Evolutionary conservation across 2,329 filamentous ascomycete genomes (phyloP), one percentile per base, ranked within the genome.

Genomic region (Aureobasidium sp.): DNA sequence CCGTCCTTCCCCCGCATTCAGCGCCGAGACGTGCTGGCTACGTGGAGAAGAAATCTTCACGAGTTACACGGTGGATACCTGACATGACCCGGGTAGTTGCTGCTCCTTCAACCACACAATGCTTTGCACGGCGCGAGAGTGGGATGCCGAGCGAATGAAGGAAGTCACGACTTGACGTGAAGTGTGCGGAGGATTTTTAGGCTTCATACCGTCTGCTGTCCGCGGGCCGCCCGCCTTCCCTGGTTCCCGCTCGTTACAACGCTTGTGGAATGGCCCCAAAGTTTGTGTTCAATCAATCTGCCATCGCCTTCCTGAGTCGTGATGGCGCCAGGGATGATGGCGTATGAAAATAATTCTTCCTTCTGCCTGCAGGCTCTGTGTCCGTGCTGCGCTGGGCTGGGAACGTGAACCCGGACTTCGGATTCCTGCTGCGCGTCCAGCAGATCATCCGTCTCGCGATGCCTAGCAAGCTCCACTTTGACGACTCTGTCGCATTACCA

Each of bases 191-290:
- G 48, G 21, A 51, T 32, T 41, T 51, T 51, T 51, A 51, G 35
- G 48, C 48, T 51, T 51, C 37, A 19, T 34, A 41, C 48, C 48
- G 48, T 51, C 48, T 50, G 29, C 45, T 35, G 32, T 39, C 45
- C 45, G 45, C 45, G 29, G 45, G 45, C 48, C 48, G 35, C 14
- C 27, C 48, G 48, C 48, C 24, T 50, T 41, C 37, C 48, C 48
- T 51, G 16, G 45, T n/a, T 51, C 35, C 37, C 35, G 48, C 35
- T 41, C 48, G 25, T 49, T 34, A 25, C 45, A 41, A 32, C 48
- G 48, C 48, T 51, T 40, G 48, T 51, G 48, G 37, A 17, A 41
- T 49, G 27, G 45, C 34, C 25, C 45, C 17, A 30, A 49, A 38
- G 24, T 49, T 19, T 39, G 45, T 48, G 44, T 17, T n/a, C 32